Evolutionary conservation across 2,329 filamentous ascomycete genomes (phyloP).

Genomic region (Apiospora aurea): DNA sequence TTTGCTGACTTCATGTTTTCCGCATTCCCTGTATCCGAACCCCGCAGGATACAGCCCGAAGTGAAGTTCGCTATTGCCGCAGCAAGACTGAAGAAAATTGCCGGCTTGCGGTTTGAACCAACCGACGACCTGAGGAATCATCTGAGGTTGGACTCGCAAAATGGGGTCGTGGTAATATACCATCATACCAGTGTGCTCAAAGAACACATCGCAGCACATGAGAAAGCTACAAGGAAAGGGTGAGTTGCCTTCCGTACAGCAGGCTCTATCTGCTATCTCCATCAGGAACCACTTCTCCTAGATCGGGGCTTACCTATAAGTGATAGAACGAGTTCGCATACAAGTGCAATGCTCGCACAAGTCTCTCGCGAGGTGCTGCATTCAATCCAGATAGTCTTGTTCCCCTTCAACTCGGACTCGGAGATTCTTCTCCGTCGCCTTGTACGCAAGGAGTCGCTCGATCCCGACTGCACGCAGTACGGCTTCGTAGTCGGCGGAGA

Average conservation of each 20-base stretch:
- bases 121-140: conserved; percentile 41
- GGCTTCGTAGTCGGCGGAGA: conserved; percentile 14
- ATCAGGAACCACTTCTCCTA: background rate
- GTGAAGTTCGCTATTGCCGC: conserved; percentile 34
- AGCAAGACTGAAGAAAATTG: conserved; percentile 36
- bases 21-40: conserved; percentile 28
- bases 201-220: conserved; percentile 38
- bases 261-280: no score
- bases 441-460: conserved; percentile 29
- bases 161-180: conserved; percentile 38
- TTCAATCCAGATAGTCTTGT: conserved; percentile 36
- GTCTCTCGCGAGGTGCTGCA: conserved; percentile 38
- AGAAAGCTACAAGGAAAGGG: background rate
- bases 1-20: conserved; percentile 31
- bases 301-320: background rate
- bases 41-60: conserved; percentile 32
- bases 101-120: conserved; percentile 35
- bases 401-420: conserved; percentile 35
- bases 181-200: conserved; percentile 42
- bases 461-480: conserved; percentile 27
- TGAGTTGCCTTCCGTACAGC: background rate
- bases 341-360: conserved; percentile 24
- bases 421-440: conserved; percentile 31
- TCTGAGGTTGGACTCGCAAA: conserved; percentile 37
- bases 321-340: background rate